These are phyloP conservation scores for Pestalotiopsis sp. DNA, from an alignment of 2,329 filamentous ascomycete genomes.

Conservation along the genomic window DNA sequence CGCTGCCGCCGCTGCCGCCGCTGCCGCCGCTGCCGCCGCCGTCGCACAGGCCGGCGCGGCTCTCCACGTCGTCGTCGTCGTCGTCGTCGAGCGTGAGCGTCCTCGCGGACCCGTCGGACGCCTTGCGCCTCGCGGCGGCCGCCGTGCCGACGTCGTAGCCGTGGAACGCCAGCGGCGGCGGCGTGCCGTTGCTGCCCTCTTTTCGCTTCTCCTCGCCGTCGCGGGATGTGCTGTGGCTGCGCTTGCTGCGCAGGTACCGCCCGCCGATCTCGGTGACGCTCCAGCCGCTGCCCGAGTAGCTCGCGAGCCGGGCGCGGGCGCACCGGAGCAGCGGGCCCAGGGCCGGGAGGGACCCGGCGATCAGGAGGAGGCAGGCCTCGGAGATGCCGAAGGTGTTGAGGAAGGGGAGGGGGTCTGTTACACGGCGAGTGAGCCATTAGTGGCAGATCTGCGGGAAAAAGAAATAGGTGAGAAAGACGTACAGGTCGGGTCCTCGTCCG, in stretches of 20 bases:
- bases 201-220: not conserved
- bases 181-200: not conserved
- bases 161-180: not conserved
- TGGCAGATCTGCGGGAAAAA: not conserved
- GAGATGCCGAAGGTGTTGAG: conserved; percentile 3
- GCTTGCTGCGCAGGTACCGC: not conserved
- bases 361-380: not conserved
- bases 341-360: conserved; percentile 1
- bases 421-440: not conserved
- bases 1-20: too few species aligned
- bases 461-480: not conserved
- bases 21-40: too few species aligned
- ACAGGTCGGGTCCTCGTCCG: conserved; percentile 5
- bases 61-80: not conserved
- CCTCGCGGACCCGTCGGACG: not conserved
- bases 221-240: not conserved
- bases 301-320: not conserved
- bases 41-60: not conserved
- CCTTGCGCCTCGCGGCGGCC: not conserved
- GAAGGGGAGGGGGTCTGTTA: not conserved
- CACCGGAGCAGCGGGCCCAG: not conserved
- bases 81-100: not conserved
- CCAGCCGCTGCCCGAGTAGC: not conserved
- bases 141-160: not conserved
- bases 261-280: conserved; percentile 4